Conservation (phyloP, 192 early-diverging fungal genomes). For the Rhizophlyctis rosea region DNA sequence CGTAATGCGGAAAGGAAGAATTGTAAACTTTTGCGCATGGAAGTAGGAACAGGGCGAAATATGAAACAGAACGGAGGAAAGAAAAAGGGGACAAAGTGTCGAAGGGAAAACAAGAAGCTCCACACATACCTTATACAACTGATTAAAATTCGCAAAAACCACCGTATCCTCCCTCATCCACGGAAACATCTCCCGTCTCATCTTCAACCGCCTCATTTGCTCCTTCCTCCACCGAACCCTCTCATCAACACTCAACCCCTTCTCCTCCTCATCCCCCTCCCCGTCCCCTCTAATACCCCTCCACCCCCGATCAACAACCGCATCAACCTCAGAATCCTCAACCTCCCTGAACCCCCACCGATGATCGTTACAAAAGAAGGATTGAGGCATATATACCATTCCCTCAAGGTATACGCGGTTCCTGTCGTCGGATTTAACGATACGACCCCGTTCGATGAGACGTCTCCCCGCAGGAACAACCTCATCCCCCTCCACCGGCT, state of each 20-base stretch:
- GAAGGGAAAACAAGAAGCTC: neutral
- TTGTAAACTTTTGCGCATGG: too few relatives aligned
- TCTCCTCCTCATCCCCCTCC: conserved; percentile 17
- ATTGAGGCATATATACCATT: conserved; percentile 87
- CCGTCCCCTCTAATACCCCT: neutral
- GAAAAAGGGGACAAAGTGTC: neutral
- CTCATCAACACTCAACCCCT: conserved; percentile 9
- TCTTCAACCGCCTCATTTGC: conserved; percentile 73
- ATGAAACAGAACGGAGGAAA: neutral
- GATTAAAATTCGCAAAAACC: conserved; percentile 96
- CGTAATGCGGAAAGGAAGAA: neutral
- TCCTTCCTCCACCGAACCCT: conserved; percentile 66
- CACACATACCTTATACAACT: conserved; percentile 78
- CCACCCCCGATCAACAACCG: conserved; percentile 2
- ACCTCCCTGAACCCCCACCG: conserved; percentile 85
- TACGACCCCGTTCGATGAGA: conserved; percentile 43
- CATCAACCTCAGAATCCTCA: conserved; percentile 49
- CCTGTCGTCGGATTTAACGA: conserved; percentile 17
- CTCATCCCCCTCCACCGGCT: conserved; percentile 29
- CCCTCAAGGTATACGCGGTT: conserved; percentile 74
- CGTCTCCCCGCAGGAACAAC: conserved; percentile 32
- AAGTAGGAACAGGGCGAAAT: too few relatives aligned
- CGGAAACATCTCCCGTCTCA: conserved; percentile 86
- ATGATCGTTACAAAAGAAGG: conserved; percentile 95
- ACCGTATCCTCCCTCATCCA: conserved; percentile 73